A percentile compares a stretch with the other conserved stretches of the same genome.
These are phyloP conservation scores for Aplosporella prunicola DNA, from an alignment of 2,329 filamentous ascomycete species.

Conservation along the genomic window DNA sequence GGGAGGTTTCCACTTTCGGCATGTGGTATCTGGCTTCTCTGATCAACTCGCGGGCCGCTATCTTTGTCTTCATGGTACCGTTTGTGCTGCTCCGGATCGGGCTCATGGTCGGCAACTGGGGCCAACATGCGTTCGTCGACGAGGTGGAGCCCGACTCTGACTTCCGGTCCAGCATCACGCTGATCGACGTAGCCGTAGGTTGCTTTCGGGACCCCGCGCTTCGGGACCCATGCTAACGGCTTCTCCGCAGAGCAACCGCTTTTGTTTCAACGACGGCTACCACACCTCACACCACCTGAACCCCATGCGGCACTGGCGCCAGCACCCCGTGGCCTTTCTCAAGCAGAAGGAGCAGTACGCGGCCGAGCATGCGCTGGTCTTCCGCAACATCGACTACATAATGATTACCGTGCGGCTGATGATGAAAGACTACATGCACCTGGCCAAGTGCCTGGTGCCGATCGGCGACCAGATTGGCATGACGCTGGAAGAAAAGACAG, in stretches of 20 bases:
- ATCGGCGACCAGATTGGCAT: slow-evolving; percentile 62
- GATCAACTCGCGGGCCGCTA: slow-evolving; percentile 35
- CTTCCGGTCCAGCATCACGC: slow-evolving; percentile 67
- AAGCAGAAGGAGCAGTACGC: slow-evolving; percentile 59
- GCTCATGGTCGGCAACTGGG: slow-evolving; percentile 78
- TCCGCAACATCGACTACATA: slow-evolving; percentile 73
- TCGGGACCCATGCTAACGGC: slow-evolving; percentile 8
- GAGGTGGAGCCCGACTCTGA: slow-evolving; percentile 66
- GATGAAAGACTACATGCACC: slow-evolving; percentile 59
- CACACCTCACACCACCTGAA: slow-evolving; percentile 76
- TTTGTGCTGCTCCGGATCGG: slow-evolving; percentile 57
- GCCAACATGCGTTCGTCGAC: slow-evolving; percentile 74
- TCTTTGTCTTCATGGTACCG: slow-evolving; percentile 59
- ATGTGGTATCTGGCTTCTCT: slow-evolving; percentile 9
- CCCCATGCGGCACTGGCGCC: slow-evolving; percentile 69
- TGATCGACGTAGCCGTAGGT: slow-evolving; percentile 68
- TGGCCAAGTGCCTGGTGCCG: slow-evolving; percentile 63
- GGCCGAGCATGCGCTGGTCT: slow-evolving; percentile 60
- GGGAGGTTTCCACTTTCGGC: slow-evolving; percentile 47
- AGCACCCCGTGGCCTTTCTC: slow-evolving; percentile 66
- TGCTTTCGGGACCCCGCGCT: not conserved
- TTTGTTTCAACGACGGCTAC: slow-evolving; percentile 76
- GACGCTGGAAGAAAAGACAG: slow-evolving; percentile 53
- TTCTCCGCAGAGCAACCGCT: slow-evolving; percentile 59
- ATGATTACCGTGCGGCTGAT: slow-evolving; percentile 63